Conservation (phyloP, 192 early-diverging fungal genomes). For the Backusella morwellensis region DNA sequence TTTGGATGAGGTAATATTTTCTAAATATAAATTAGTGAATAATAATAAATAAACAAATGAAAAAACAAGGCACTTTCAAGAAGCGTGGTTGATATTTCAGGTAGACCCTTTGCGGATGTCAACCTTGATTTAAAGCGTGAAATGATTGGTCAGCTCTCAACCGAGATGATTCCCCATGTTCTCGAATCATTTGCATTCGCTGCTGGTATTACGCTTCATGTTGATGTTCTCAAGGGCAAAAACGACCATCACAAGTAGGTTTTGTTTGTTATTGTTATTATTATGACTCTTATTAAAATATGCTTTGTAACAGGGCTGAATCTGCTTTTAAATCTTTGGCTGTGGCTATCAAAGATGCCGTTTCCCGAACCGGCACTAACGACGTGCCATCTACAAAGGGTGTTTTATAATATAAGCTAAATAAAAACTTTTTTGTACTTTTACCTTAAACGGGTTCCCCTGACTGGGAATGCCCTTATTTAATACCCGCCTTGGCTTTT, state of each 20-base stretch:
- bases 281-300: background rate
- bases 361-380: conserved; percentile 79
- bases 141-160: conserved; percentile 84
- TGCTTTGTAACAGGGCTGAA: conserved; percentile 66
- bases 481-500: background rate
- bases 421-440: background rate
- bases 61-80: conserved; percentile 77
- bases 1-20: conserved; percentile 76
- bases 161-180: conserved; percentile 99
- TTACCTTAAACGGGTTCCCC: background rate
- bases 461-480: background rate
- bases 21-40: background rate
- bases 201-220: conserved; percentile 95
- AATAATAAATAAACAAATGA: background rate
- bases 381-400: conserved; percentile 97
- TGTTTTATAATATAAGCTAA: conserved; percentile 62
- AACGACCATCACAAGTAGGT: conserved; percentile 96
- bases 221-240: conserved; percentile 89
- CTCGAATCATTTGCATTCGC: conserved; percentile 88
- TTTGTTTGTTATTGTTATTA: background rate
- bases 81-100: conserved; percentile 97
- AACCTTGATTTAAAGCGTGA: conserved; percentile 90
- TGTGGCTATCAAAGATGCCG: conserved; percentile 88
- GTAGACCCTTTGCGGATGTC: conserved; percentile 80
- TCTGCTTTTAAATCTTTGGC: conserved; percentile 97